Base-by-base conservation (phyloP, 805 yeast genomes). In the Maudiozyma serrabonitensis region DNA sequence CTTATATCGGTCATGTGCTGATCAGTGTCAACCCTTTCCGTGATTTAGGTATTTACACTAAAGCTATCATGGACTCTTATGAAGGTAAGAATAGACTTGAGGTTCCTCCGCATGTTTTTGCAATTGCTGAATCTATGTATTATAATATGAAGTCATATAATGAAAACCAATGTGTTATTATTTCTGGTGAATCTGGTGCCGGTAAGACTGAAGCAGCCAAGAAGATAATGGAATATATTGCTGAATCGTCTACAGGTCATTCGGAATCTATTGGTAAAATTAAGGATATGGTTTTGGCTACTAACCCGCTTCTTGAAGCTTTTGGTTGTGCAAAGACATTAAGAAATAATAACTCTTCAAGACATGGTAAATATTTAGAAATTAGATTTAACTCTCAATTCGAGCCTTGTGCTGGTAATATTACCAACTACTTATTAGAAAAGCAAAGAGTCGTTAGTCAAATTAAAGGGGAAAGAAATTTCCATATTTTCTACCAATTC, bases 121-220 rank as follows among this genome's bases (percentile, higher is more conserved):
- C 98, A 47, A 89, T 93, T 60, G 99, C 99, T 11, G 99, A 93
- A 69, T 72, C 95, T 35, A 89, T 93, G 95, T 93, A 84, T 68
- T 91, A 93, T 70, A 87, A 91, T 66, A 77, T 93, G 82, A 90
- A 90, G 68, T 84, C 95, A 0, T 93, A 93, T 69, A 80, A 85
- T 51, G 98, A 93, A 60, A 88, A 82, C 63, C 99, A 93, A 67
- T 91, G 98, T 76, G 98, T 93, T 21, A 93, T 93, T 59, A 93
- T 93, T 56, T 87, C 96, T 2, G 98, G 98, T 50, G 98, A 91
- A 67, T 87, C 96, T 1, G 98, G 98, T 54, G 98, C 98, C 4
- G 98, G 98, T 46, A 91, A 91, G 64, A 91, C 98, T 5, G 98
- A 91, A 70, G 97, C 97, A 21, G 97, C 98, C 41, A 91, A 91